phyloP scores from a whole-genome alignment of 495 filamentous ascomycete species.

The Mycothermus thermophilus region DNA sequence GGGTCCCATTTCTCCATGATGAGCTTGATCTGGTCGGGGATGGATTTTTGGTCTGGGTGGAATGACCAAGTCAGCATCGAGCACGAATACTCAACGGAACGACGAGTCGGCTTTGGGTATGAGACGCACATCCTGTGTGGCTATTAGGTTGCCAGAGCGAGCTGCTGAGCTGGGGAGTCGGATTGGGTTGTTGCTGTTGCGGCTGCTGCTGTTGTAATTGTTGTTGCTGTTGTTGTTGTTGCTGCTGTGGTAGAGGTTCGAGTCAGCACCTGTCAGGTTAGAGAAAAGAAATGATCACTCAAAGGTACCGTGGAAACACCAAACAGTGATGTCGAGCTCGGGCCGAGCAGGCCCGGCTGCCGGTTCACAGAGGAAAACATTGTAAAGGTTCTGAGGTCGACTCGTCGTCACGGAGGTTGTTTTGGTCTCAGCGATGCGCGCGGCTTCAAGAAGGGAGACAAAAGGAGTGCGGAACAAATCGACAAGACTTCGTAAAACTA shows the following conservation, averaged over 20 bases:
- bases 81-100: no score
- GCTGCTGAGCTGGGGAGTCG: conserved; percentile 22
- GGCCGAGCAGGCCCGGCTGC: no score
- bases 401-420: no score
- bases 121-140: conserved; percentile 27
- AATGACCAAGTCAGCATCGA: no score
- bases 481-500: no score
- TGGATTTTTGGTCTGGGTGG: conserved; percentile 53
- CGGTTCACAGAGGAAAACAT: no score
- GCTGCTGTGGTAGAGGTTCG: conserved; percentile 11
- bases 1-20: conserved; percentile 79
- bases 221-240: conserved; percentile 16
- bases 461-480: no score
- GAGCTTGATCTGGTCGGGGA: conserved; percentile 69
- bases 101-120: not conserved
- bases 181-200: conserved; percentile 22
- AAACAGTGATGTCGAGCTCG: no score
- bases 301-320: conserved; percentile 12
- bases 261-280: not conserved
- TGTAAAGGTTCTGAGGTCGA: no score
- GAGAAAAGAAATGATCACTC: no score
- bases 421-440: no score
- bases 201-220: conserved; percentile 23
- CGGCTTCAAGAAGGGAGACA: no score
- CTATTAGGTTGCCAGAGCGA: conserved; percentile 37